Conservation (phyloP, 306 rosid genomes). For the Fragaria vesca region DNA sequence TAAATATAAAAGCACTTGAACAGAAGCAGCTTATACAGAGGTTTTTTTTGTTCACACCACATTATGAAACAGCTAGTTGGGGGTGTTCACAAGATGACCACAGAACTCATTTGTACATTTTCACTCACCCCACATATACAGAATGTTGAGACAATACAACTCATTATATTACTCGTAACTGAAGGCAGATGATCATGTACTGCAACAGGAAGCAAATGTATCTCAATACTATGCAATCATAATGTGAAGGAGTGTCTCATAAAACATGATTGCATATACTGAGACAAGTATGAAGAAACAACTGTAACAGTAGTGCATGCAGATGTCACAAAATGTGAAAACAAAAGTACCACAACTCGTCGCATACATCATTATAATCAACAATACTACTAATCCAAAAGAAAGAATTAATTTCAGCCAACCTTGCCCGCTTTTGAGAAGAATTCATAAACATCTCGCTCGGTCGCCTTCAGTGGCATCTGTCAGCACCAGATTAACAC, state of each 20-base stretch:
- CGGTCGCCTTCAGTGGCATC: slow-evolving; percentile 99
- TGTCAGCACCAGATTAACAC: slow-evolving; percentile 38
- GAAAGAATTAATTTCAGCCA: slow-evolving; percentile 21
- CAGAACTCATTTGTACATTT: slow-evolving; percentile 25
- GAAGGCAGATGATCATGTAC: slow-evolving; percentile 48
- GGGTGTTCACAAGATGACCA: slow-evolving; percentile 28
- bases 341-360: background rate
- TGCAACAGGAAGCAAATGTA: slow-evolving; percentile 53
- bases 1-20: slow-evolving; percentile 2
- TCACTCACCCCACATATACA: slow-evolving; percentile 48
- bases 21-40: background rate
- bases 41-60: slow-evolving; percentile 16
- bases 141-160: slow-evolving; percentile 48
- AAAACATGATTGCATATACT: slow-evolving; percentile 23
- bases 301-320: background rate
- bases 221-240: slow-evolving; percentile 36
- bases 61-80: slow-evolving; percentile 30
- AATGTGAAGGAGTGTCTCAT: slow-evolving; percentile 24
- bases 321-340: background rate
- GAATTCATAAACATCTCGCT: slow-evolving; percentile 88
- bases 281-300: slow-evolving; percentile 7
- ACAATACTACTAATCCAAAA: background rate
- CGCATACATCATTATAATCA: background rate
- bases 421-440: slow-evolving; percentile 99
- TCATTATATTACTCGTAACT: slow-evolving; percentile 45